Base-by-base conservation (phyloP, 2,329 filamentous ascomycete species). In the Leptodontidium sp. region DNA sequence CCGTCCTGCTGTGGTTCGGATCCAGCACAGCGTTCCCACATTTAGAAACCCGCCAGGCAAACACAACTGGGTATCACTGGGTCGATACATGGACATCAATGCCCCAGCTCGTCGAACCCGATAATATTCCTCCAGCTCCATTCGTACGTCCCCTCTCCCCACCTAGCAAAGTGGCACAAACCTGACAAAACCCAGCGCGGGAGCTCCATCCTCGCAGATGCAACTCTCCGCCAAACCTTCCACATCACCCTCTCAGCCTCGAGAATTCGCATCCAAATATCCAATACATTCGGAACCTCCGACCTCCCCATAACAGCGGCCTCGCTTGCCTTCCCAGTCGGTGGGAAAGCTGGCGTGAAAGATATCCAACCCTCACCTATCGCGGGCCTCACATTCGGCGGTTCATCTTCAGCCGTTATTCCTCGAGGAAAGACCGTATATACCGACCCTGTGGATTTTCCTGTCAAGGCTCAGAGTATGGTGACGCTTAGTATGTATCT, bases 401-500 rank as follows among this genome's bases (percentile, higher is more conserved):
- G 86, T 15, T 82, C 82, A 14, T 72, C 77, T 1, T 83, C 82
- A 0, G 83, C 86, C 66, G 84, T 82, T 1, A 82, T 88, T n/a
- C 85, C 89, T 0, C 82, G 82, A 11, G 88, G 87, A 3, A 84
- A 85, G 2, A 81, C 88, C 12, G 85, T 81, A 0, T 86, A 90
- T 68, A 88, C 88, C 0, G 89, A 91, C 74, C 86, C 88, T 0
- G 78, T 91, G 64, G 80, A 88, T 70, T 86, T 89, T 72, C 76
- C 80, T 2, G 78, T 89, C 61, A 77, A 81, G 17, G 77, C 84
- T 0, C 82, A 85, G 63, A 81, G 84, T 0, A 85, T 86, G 72
- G 74, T 91, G 50, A 85, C 85, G 1, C 80, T 91, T 2, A 87
- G 82, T 14, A 78, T 91, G n/a, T 91, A 90, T 75, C 82, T 87